Percentiles rank a stretch among this genome's conserved stretches.
Conservation (phyloP, 2,329 filamentous ascomycete genomes). For the Aureobasidium sp. region DNA sequence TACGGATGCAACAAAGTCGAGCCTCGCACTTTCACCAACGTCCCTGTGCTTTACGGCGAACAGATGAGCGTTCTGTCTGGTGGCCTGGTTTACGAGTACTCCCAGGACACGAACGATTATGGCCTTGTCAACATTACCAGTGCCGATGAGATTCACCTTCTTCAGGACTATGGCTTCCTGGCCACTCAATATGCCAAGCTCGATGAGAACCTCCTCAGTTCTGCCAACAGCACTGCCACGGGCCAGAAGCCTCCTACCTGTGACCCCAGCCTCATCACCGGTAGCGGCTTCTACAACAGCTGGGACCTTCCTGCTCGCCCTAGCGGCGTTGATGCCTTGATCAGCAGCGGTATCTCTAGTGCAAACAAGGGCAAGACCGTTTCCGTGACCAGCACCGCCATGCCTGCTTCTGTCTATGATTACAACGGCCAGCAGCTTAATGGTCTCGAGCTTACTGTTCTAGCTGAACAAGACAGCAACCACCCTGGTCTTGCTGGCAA, state of each 20-base stretch:
- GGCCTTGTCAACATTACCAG: conserved; percentile 37
- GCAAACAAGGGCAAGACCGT: conserved; percentile 51
- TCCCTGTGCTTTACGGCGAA: conserved; percentile 58
- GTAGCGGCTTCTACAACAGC: conserved; percentile 60
- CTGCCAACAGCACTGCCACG: conserved; percentile 49
- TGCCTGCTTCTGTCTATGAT: conserved; percentile 50
- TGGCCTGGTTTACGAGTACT: conserved; percentile 71
- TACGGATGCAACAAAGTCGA: conserved; percentile 30
- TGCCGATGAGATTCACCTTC: conserved; percentile 33
- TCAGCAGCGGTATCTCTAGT: conserved; percentile 63
- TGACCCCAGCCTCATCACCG: conserved; percentile 55
- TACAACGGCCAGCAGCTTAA: conserved; percentile 50
- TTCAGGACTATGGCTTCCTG: conserved; percentile 54
- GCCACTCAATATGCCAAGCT: conserved; percentile 65
- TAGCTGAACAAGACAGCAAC: conserved; percentile 10
- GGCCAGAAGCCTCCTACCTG: conserved; percentile 54
- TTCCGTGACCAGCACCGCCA: conserved; percentile 45
- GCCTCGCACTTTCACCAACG: conserved; percentile 40
- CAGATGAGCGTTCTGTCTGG: conserved; percentile 65
- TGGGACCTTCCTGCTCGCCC: conserved; percentile 67
- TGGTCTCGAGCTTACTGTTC: conserved; percentile 37
- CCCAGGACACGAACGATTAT: conserved; percentile 56
- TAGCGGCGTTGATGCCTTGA: conserved; percentile 58
- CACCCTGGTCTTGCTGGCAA: conserved; percentile 2
- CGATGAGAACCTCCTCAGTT: conserved; percentile 59